Percentiles rank a stretch among this genome's conserved stretches.
phyloP scores from a whole-genome alignment of 306 rosid genomes.

The Carpinus fangiana region DNA sequence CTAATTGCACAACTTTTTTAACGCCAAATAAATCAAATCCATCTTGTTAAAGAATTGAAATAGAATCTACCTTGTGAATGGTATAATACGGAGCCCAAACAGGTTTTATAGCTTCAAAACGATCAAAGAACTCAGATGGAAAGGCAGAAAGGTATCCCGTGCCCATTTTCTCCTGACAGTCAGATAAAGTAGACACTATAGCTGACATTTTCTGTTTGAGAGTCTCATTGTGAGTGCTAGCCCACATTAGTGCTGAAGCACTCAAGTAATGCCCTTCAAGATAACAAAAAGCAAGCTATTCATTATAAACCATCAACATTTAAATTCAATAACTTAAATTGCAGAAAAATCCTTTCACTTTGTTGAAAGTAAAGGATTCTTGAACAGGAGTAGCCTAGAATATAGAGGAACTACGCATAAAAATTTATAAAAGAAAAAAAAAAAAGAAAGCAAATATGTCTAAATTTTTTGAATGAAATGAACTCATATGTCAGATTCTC shows the following conservation, averaged over 20 bases:
- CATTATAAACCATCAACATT: conserved; percentile 18
- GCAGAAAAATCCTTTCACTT: conserved; percentile 17
- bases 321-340: conserved; percentile 13
- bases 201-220: conserved; percentile 63
- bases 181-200: conserved; percentile 51
- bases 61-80: conserved; percentile 76
- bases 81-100: conserved; percentile 99
- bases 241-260: conserved; percentile 87
- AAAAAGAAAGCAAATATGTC: not conserved
- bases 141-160: conserved; percentile 91
- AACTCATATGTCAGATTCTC: not conserved
- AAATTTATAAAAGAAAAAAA: not conserved
- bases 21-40: conserved; percentile 16
- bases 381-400: conserved; percentile 3
- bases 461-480: conserved; percentile 7
- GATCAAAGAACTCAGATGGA: conserved; percentile 73
- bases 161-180: conserved; percentile 73
- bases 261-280: conserved; percentile 92
- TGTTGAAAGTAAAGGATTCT: conserved; percentile 3
- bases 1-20: not conserved
- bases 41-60: not conserved
- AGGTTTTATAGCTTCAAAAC: conserved; percentile 49
- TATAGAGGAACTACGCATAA: conserved; percentile 6
- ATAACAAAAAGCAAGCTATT: conserved; percentile 32
- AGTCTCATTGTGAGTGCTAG: conserved; percentile 60